phyloP scores from a whole-genome alignment of 495 filamentous ascomycete genomes.

The Sordaria brevicollis region DNA sequence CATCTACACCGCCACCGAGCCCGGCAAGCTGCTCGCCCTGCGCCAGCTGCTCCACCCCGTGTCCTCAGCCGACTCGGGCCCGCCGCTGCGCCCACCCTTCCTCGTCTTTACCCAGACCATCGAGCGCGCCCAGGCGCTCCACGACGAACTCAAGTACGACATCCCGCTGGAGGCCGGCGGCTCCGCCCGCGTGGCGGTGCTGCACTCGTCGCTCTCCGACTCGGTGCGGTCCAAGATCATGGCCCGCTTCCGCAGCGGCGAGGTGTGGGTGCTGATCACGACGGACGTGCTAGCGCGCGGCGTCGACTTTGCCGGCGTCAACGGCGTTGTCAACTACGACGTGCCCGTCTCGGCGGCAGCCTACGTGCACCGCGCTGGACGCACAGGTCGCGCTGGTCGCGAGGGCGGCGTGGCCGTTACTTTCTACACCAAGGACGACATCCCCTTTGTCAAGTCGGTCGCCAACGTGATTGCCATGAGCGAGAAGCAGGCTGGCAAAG shows the following conservation, averaged over 20 bases:
- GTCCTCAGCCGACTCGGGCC: constrained; percentile 40
- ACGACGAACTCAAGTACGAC: constrained; percentile 88
- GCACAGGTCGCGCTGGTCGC: constrained; percentile 81
- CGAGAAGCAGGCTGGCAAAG: constrained; percentile 54
- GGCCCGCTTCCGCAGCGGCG: constrained; percentile 79
- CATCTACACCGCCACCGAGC: constrained; percentile 82
- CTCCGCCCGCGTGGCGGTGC: constrained; percentile 73
- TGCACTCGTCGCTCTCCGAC: constrained; percentile 80
- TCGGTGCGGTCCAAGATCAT: constrained; percentile 66
- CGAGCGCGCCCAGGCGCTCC: constrained; percentile 73
- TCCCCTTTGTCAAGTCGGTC: constrained; percentile 80
- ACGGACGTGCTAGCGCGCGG: constrained; percentile 87
- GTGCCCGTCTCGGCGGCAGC: constrained; percentile 77
- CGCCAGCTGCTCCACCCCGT: constrained; percentile 84
- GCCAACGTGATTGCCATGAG: constrained; percentile 83
- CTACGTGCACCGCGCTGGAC: constrained; percentile 88
- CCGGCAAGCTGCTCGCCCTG: constrained; percentile 84
- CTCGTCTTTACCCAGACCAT: constrained; percentile 94
- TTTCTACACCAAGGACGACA: constrained; percentile 89
- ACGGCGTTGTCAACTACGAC: constrained; percentile 95
- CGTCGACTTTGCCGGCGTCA: constrained; percentile 85
- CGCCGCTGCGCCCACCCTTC: constrained; percentile 73
- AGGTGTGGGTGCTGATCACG: constrained; percentile 93
- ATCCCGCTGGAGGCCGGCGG: constrained; percentile 83
- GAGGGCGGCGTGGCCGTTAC: constrained; percentile 88